Base-by-base conservation (phyloP, 768 basidiomycete species). In the Rhodotorula taiwanensis region DNA sequence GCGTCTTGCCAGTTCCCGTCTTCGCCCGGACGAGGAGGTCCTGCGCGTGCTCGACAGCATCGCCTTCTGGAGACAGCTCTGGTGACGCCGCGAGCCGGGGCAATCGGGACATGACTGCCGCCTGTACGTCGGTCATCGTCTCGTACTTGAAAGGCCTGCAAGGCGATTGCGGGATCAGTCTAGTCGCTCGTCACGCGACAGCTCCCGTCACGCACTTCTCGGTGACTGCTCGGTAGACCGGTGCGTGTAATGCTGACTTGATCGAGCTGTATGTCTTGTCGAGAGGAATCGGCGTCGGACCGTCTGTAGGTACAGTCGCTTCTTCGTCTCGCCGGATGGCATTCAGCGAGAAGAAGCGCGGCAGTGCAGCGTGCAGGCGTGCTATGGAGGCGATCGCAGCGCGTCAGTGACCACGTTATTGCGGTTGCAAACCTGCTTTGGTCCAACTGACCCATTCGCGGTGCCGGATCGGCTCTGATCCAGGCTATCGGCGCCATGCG, bases 1-100 rank as follows among this genome's bases (percentile, higher is more conserved):
- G 80, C 1, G 95, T 99, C 79, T 99, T 99, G 64, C 95, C 95
- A 15, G 90, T 94, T 52, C 95, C 95, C 13, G 95, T 99, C 4
- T 94, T 94, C 1, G 95, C 95, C 21, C 98, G 86, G 30, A 93
- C 94, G 60, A 88, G 86, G 23, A 95, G 80, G 75, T 99, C 94
- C 63, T 88, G 84, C 30, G 68, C 68, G n/a, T 62, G 55, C n/a
- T 53, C 9, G 33, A 70, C 53, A n/a, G 47, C 66, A 45, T 73
- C 76, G 41, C 30, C 25, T 33, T 53, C 55, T 18, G 30, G 21
- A 33, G 74, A 66, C 1, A 78, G 66, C 55, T 79, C 72, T 72
- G 82, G 80, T 15, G 86, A 83, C 23, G 78, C 74, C 20, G 82
- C 80, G 30, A 95, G 78, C 9, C 80, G 78, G 16, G 92, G 90